Evolutionary conservation across 2,329 filamentous ascomycete genomes (phyloP), one percentile per base, ranked within the genome.

Genomic region (Colletotrichum sp.): DNA sequence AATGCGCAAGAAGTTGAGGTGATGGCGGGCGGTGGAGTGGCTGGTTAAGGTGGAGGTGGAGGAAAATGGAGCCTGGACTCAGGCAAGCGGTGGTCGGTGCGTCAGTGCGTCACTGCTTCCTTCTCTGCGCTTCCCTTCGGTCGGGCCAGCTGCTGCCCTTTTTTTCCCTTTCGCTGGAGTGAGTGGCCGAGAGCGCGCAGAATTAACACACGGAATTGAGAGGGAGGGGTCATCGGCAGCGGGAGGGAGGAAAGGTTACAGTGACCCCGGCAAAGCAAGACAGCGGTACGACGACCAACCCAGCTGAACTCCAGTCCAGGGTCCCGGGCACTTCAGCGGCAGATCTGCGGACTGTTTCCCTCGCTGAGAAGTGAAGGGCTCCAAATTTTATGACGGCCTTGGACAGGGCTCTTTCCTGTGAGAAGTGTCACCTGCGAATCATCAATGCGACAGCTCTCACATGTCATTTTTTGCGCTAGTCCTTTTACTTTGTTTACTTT

Each of bases 1-100:
- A 74, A 61, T 74, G 72, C 72, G 72, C 72, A 63, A 74, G 72
- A 74, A 72, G 62, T 74, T 51, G 62, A 74, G 47, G 70, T 72
- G 68, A 74, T 68, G 24, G 43, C 43, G 43, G 43, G 43, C 43
- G 43, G 69, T 69, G 65, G 61, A 74, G 72, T 69, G 70, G 72
- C 68, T 72, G 72, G 71, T 70, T 62, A 33, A 59, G 72, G 69
- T 67, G 69, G 69, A 55, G 58, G 69, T 57, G 57, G 38, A 66
- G 54, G 61, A 59, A 66, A 65, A 74, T 74, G 72, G 72, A 74
- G 51, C 72, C 58, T 72, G 43, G 64, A 55, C 58, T 51, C 59
- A 38, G 69, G 72, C 51, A 73, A 73, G 65, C 64, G 72, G 70
- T 73, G 72, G 72, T 73, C 72, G 38, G 72, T 74, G 72, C 72